phyloP scores from a whole-genome alignment of 2,329 filamentous ascomycete species.

The Plenodomus lindquistii region DNA sequence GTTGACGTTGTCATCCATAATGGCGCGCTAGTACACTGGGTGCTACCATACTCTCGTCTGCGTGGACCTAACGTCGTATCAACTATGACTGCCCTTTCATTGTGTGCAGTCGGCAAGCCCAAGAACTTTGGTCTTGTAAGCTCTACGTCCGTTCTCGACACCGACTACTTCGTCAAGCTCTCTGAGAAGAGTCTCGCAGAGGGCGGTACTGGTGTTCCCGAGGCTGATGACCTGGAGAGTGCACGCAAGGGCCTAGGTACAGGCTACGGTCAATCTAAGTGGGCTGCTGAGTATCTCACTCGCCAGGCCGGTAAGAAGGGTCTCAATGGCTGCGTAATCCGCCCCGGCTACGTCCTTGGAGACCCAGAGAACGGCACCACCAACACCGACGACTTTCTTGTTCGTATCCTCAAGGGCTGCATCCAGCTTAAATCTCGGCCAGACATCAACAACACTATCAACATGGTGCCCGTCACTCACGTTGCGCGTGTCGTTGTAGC shows the following conservation, averaged over 20 bases:
- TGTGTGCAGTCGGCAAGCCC: conserved; percentile 76
- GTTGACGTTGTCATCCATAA: conserved; percentile 78
- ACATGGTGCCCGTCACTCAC: conserved; percentile 84
- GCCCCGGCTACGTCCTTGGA: conserved; percentile 84
- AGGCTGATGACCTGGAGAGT: conserved; percentile 77
- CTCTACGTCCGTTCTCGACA: conserved; percentile 82
- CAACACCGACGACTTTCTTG: conserved; percentile 86
- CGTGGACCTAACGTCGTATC: conserved; percentile 77
- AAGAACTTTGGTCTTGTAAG: conserved; percentile 83
- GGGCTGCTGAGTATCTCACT: conserved; percentile 74
- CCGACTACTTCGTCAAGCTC: conserved; percentile 75
- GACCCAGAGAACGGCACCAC: conserved; percentile 70
- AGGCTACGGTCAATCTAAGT: conserved; percentile 91
- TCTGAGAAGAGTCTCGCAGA: conserved; percentile 65
- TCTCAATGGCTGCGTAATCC: conserved; percentile 73
- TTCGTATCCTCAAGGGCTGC: conserved; percentile 85
- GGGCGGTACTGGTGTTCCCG: conserved; percentile 68
- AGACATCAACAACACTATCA: conserved; percentile 82
- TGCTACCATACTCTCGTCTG: conserved; percentile 74
- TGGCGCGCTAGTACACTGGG: conserved; percentile 74
- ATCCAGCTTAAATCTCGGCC: conserved; percentile 76
- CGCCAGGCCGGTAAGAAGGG: conserved; percentile 79
- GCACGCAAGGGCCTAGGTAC: conserved; percentile 77
- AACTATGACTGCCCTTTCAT: conserved; percentile 73
- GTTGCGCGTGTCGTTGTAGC: conserved; percentile 81